Conservation (phyloP, 2,329 filamentous ascomycete species). For the Pezizomycotina sp. region DNA sequence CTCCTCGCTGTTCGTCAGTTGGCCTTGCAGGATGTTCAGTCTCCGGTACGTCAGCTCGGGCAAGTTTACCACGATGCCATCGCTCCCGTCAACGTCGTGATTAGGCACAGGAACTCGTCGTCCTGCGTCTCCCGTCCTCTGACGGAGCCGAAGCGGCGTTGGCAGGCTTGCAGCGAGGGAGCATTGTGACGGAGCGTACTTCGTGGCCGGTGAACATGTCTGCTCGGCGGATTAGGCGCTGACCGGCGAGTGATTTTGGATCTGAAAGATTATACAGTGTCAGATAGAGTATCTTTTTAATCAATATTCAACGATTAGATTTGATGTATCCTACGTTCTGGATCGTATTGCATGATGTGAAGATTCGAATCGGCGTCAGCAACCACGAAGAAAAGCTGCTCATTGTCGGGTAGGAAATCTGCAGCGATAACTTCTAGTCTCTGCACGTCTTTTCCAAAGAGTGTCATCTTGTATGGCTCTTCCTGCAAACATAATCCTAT, state of each 20-base stretch:
- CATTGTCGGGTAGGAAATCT: slow-evolving; percentile 75
- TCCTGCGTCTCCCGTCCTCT: slow-evolving; percentile 30
- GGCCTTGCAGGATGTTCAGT: slow-evolving; percentile 62
- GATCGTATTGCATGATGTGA: slow-evolving; percentile 83
- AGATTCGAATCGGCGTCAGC: slow-evolving; percentile 73
- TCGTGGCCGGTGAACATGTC: slow-evolving; percentile 76
- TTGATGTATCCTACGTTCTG: slow-evolving; percentile 52
- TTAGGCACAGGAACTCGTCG: slow-evolving; percentile 38
- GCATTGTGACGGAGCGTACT: slow-evolving; percentile 53
- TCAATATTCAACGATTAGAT: slow-evolving; percentile 1
- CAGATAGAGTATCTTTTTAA: slow-evolving; percentile 21
- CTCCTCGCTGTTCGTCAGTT: slow-evolving; percentile 59
- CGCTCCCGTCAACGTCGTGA: slow-evolving; percentile 59
- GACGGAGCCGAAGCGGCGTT: slow-evolving; percentile 29
- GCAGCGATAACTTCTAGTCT: slow-evolving; percentile 62
- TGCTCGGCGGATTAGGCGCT: slow-evolving; percentile 68
- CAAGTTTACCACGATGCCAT: slow-evolving; percentile 62
- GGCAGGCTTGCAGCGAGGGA: slow-evolving; percentile 52
- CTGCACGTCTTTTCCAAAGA: slow-evolving; percentile 74
- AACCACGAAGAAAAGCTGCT: slow-evolving; percentile 65
- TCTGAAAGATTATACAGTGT: slow-evolving; percentile 38
- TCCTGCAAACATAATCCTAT: slow-evolving; percentile 36
- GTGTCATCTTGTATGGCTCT: slow-evolving; percentile 86
- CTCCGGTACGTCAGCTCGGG: slow-evolving; percentile 69
- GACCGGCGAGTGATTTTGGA: slow-evolving; percentile 79